Evolutionary conservation across 208 protist genomes (phyloP), one percentile per base, ranked within the genome.

Genomic region (Kentomonas sorsogonicus): DNA sequence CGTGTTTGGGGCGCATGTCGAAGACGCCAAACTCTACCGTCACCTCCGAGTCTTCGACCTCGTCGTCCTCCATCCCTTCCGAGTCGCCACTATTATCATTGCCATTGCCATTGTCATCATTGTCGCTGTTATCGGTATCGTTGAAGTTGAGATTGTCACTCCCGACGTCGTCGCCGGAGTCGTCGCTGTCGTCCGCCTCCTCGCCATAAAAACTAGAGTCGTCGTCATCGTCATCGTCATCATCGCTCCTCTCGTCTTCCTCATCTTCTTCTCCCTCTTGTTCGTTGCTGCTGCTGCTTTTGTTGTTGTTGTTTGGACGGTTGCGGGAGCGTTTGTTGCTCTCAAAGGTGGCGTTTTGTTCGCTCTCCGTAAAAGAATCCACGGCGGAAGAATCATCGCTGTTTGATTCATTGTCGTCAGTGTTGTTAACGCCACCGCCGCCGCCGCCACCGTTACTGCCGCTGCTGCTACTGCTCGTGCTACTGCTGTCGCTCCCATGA

Each of bases 21-120:
- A 80, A 91, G 36, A 91, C 89, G n/a, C 83, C 89, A 73, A 95
- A 95, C 55, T 93, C 85, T 2, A 95, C 83, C 39, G 78, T 80
- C 20, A 94, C 34, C 33, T 30, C 7, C 13, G 38, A 41, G 5
- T 52, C 22, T 4, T 54, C 55, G 16, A 51, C 63, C 11, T 64
- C 63, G 9, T 65, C 62, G 3, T 53, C 61, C 1, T 71, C 65
- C 1, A 65, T 60, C 26, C 60, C 47, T n/a, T 47, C 53, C 0
- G 60, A 58, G 2, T 33, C 51, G 46, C 61, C 50, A 34, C 51
- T 51, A 9, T 72, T 63, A 27, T 64, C 47, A 29, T 55, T 46
- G 22, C 41, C 53, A 0, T 53, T 51, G 5, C 72, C 56, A 18
- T 64, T 56, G 7, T 61, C 71, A n/a, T 72, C 63, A 22, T 54